A percentile compares a stretch with the other conserved stretches of the same genome.
These are phyloP conservation scores for Pseudocercospora crystallina DNA, from an alignment of 2,329 filamentous ascomycete genomes.

Conservation along the genomic window DNA sequence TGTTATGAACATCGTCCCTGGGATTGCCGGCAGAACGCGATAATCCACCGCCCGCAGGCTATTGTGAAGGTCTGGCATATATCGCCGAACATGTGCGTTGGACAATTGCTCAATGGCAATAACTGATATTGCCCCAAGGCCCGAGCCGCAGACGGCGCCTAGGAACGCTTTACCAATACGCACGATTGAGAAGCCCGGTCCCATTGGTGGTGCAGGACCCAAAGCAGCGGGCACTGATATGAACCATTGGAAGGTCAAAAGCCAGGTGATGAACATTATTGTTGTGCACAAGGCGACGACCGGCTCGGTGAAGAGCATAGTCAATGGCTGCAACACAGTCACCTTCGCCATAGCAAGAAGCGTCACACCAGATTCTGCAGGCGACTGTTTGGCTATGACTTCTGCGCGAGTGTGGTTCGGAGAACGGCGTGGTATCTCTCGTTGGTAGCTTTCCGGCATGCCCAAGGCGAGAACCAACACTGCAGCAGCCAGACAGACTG, in stretches of 20 bases:
- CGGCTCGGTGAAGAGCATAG: constrained; percentile 31
- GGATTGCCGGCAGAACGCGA: constrained; percentile 37
- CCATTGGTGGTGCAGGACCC: constrained; percentile 14
- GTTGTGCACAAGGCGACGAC: constrained; percentile 30
- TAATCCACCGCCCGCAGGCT: constrained; percentile 28
- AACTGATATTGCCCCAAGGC: constrained; percentile 29
- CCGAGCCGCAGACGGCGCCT: constrained; percentile 32
- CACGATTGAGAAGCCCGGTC: constrained; percentile 33
- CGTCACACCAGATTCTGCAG: constrained; percentile 28
- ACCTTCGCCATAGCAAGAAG: constrained; percentile 24
- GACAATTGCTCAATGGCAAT: constrained; percentile 30
- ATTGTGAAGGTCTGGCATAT: background rate
- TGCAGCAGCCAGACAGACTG: constrained; percentile 31
- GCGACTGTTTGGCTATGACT: constrained; percentile 7
- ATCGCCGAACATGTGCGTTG: constrained; percentile 5
- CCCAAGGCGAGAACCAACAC: constrained; percentile 34
- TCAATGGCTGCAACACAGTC: constrained; percentile 28
- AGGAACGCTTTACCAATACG: constrained; percentile 36
- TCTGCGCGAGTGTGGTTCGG: constrained; percentile 1
- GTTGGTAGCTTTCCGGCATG: constrained; percentile 35
- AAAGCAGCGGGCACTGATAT: constrained; percentile 34
- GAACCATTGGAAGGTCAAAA: constrained; percentile 34
- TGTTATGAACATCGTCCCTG: constrained; percentile 34
- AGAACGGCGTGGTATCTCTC: constrained; percentile 31
- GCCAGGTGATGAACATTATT: constrained; percentile 32